Evolutionary conservation across 2,329 filamentous ascomycete species (phyloP).

Genomic region (Thielaviopsis ethacetica): DNA sequence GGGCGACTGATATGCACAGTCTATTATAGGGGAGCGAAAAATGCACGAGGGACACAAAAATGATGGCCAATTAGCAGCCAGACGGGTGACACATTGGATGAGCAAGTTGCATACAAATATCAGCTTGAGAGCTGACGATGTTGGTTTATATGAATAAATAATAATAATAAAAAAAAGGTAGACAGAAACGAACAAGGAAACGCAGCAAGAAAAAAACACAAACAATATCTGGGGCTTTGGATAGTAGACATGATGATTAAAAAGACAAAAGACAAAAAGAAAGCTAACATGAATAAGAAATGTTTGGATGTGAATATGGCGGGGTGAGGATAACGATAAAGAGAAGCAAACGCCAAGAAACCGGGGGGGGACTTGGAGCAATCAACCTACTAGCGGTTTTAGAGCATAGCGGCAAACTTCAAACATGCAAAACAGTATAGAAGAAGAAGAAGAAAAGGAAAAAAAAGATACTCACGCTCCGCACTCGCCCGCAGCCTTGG

Average conservation of each 20-base stretch:
- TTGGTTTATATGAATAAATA: not conserved
- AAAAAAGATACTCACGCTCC: slow-evolving; percentile 22
- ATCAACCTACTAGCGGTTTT: no score
- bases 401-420: not conserved
- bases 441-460: not conserved
- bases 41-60: not conserved
- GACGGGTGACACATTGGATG: not conserved
- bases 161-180: no score
- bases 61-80: not conserved
- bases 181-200: not conserved
- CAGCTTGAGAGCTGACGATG: no score
- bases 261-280: not conserved
- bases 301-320: not conserved
- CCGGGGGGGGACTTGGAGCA: no score
- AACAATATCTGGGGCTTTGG: not conserved
- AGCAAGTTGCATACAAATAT: no score
- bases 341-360: not conserved
- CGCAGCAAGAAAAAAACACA: not conserved
- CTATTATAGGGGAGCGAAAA: not conserved
- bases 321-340: not conserved
- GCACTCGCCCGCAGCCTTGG: slow-evolving; percentile 30
- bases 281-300: not conserved
- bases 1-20: not conserved
- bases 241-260: not conserved
- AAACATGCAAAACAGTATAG: not conserved